Conservation (phyloP, 352 stramenopile species). For the Phytophthora chlamydospora region DNA sequence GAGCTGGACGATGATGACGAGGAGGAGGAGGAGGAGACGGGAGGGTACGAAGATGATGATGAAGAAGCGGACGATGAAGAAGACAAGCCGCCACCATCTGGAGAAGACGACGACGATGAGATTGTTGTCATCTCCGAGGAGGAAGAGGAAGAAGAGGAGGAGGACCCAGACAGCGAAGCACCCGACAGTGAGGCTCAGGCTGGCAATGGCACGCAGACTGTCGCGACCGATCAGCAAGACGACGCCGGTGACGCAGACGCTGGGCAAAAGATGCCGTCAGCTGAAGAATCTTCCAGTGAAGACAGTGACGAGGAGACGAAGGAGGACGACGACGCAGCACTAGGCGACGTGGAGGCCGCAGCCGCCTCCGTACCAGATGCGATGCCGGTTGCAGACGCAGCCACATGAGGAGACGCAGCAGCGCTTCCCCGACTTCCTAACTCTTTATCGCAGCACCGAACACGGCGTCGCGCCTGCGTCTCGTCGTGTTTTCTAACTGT, state of each 20-base stretch:
- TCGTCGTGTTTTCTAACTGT: constrained; percentile 23
- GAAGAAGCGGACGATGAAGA: constrained; percentile 39
- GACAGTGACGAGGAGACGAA: constrained; percentile 26
- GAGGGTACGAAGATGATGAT: constrained; percentile 37
- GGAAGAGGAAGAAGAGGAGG: constrained; percentile 39
- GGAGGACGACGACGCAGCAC: constrained; percentile 26
- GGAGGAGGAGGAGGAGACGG: constrained; percentile 45
- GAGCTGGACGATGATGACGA: constrained; percentile 69
- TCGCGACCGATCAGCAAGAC: constrained; percentile 16
- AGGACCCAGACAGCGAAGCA: constrained; percentile 15
- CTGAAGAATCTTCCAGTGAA: constrained; percentile 31
- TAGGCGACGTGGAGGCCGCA: constrained; percentile 37
- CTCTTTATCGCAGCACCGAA: constrained; percentile 27
- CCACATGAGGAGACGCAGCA: constrained; percentile 18
- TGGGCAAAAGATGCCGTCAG: constrained; percentile 21
- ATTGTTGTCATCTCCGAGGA: constrained; percentile 63
- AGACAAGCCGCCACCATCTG: constrained; percentile 16
- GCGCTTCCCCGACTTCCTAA: constrained; percentile 21
- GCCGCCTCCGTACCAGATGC: constrained; percentile 2
- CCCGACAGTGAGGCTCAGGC: constrained; percentile 9
- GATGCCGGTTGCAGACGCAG: constrained; percentile 1
- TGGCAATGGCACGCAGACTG: constrained; percentile 1
- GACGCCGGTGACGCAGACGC: constrained; percentile 32
- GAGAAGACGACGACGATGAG: constrained; percentile 41
- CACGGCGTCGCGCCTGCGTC: constrained; percentile 24